A percentile compares a stretch with the other conserved stretches of the same genome.
phyloP scores from a whole-genome alignment of 2,329 filamentous ascomycete species.

The Trichoderma pleuroti region DNA sequence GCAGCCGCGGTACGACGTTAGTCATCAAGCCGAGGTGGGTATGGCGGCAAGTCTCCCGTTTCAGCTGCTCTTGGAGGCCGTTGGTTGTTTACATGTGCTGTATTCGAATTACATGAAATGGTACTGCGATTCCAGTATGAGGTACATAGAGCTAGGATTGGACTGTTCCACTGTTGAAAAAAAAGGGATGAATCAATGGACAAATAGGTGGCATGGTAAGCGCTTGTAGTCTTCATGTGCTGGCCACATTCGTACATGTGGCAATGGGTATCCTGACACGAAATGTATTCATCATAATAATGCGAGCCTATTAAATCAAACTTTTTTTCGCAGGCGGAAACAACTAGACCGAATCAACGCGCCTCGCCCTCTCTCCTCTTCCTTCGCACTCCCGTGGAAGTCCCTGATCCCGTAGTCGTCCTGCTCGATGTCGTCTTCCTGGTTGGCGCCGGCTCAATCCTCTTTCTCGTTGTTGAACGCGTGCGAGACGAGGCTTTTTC shows the following conservation, averaged over 20 bases:
- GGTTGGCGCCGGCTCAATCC: slow-evolving; percentile 41
- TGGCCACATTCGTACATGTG: background rate
- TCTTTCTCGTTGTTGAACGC: slow-evolving; percentile 31
- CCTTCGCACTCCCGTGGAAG: slow-evolving; percentile 29
- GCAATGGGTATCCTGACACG: background rate
- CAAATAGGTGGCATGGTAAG: background rate
- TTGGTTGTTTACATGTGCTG: background rate
- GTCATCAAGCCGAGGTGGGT: background rate
- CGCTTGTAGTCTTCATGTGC: background rate
- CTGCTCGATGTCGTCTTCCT: slow-evolving; percentile 33
- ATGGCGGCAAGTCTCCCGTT: background rate
- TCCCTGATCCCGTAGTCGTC: background rate
- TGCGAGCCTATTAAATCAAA: slow-evolving; percentile 12
- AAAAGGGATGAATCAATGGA: background rate
- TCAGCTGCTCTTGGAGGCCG: background rate
- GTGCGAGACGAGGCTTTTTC: background rate
- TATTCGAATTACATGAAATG: background rate
- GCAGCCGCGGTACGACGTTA: slow-evolving; percentile 27
- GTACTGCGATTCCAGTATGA: background rate
- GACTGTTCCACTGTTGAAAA: background rate
- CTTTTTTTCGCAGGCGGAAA: background rate
- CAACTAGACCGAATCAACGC: slow-evolving; percentile 4
- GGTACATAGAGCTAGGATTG: background rate
- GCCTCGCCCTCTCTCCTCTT: slow-evolving; percentile 31
- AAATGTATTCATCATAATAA: slow-evolving; percentile 1